Base-by-base conservation (phyloP, 139 green algal genomes). In the Coelastrella sp. region DNA sequence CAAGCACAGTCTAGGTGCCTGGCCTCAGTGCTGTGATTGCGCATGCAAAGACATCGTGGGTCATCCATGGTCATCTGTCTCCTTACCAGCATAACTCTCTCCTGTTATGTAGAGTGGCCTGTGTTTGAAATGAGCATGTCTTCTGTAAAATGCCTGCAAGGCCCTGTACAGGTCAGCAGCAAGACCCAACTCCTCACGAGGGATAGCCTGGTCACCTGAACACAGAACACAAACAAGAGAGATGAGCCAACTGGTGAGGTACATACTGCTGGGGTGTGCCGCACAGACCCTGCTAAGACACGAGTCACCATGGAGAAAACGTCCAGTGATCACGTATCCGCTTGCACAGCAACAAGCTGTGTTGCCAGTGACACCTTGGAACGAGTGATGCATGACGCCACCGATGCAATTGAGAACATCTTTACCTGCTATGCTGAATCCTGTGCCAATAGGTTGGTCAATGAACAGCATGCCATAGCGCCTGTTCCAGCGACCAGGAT, bases 381-480 rank as follows among this genome's bases (percentile, higher is more conserved):
- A n/a, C n/a, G n/a, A n/a, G n/a, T n/a, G n/a, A n/a, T n/a, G n/a
- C n/a, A n/a, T n/a, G 30, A 30, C 19, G 25, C 30, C 59, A 32
- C 25, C n/a, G n/a, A 23, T 67, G 59, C 59, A 7, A 67, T 23
- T 35, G 7, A 40, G 62, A 17, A 35, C 34, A 41, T 5, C 66
- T 13, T 5, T 73, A 84, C 85, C 79, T 38, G 48, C 32, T 15
- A 71, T 30, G 63, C 85, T 90, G 78, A 91, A 93, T 23, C 90
- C 90, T 25, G 82, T 85, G 15, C 86, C 88, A 3, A 93, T 87
- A 27, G 90, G 90, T 62, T 93, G 90, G 45, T 93, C 90, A 7
- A 93, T 38, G 67, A 86, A 93, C 78, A 93, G 72, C 57, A 81
- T 68, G 15, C 60, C 72, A 59, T 88, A 83, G 27, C 64, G 63